Evolutionary conservation across 2,329 filamentous ascomycete species (phyloP), one percentile per base, ranked within the genome.

Genomic region (Aspergillus sp.): DNA sequence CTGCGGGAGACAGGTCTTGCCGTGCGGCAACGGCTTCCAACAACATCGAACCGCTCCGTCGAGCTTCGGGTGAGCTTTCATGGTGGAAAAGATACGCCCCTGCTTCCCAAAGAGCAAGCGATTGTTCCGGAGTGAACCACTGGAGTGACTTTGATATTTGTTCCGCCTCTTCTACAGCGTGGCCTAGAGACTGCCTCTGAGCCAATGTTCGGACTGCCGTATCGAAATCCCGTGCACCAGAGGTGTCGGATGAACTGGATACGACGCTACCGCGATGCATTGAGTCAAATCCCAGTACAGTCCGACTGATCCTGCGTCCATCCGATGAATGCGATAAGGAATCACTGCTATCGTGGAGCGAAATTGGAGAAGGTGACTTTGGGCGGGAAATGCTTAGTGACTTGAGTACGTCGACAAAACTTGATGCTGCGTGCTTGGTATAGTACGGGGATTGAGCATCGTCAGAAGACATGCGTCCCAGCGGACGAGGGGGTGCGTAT

Each of bases 401-500:
- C 64, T 77, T 78, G 65, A 78, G 77, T 39, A 79, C 77, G 73
- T 78, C 76, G 59, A 75, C 75, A 63, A 79, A 74, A 61, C 69
- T 76, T 30, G 75, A 74, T 57, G 76, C 70, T 57, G 75, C 70
- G 49, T 72, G 63, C 65, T 76, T 77, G 60, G 71, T 68, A 60
- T 74, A 70, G 30, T 73, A 70, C 55, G 70, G 65, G 61, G 70
- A 67, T 70, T 69, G 67, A 72, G 65, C 77, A 77, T 79, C 75
- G 66, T 78, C 76, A 70, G 76, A 71, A 76, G 74, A 75, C 77
- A 79, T 78, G 69, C 76, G 73, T 67, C 67, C 66, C 57, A 53
- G 58, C 50, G 67, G 67, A 69, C 67, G 63, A 50, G 25, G 65
- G 66, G 62, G 57, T 45, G 39, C 58, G 51, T 62, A 64, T 59